Evolutionary conservation across 2,329 filamentous ascomycete species (phyloP).

Genomic region (Claviceps pazoutovae): DNA sequence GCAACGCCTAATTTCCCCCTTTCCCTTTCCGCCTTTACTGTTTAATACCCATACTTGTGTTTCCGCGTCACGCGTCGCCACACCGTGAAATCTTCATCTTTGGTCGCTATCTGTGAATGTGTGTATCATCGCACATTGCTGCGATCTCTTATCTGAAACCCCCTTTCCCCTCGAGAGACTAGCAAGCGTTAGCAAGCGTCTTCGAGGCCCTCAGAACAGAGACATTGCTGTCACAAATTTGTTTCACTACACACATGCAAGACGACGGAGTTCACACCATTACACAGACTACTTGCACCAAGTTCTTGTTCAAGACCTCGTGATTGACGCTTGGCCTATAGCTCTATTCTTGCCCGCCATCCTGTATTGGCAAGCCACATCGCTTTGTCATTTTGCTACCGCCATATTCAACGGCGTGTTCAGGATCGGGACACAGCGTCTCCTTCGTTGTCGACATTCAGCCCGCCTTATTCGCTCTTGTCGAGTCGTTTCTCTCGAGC

Average conservation of each 20-base stretch:
- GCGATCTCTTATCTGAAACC: background rate
- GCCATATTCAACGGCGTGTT: background rate
- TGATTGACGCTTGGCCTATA: background rate
- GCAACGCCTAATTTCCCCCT: background rate
- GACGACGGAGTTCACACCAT: background rate
- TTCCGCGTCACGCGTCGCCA: background rate
- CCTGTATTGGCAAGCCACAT: background rate
- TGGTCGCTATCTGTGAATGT: conserved; percentile 1
- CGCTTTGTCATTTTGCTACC: background rate
- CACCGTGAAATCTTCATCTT: background rate
- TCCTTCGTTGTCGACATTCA: background rate
- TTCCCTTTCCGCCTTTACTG: background rate
- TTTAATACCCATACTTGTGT: background rate
- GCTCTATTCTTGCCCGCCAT: background rate
- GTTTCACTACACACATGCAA: background rate
- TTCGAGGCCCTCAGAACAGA: background rate
- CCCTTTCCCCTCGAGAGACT: background rate
- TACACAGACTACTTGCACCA: background rate
- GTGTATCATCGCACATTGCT: background rate
- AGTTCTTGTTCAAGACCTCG: background rate
- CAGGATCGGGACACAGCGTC: background rate
- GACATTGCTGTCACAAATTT: background rate
- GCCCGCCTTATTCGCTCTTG: background rate
- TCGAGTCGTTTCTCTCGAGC: background rate
- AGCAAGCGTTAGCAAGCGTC: conserved; percentile 4